Base-by-base conservation (phyloP, 1,139 yeast species). In the Arxiozyma slooffiae region DNA sequence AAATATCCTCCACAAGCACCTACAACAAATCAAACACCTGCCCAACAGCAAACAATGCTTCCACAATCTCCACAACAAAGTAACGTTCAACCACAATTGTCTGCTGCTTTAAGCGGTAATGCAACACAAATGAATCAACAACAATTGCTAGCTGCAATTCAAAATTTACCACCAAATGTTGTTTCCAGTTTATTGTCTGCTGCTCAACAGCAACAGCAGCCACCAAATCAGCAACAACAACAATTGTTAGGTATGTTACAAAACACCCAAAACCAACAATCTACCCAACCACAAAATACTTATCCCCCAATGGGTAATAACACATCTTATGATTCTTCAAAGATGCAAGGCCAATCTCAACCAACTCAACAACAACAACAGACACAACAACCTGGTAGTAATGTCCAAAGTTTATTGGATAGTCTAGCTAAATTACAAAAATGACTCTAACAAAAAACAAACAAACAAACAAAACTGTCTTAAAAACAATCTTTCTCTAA, bases 151-250 rank as follows among this genome's bases (percentile, higher is more conserved):
- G 60, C 67, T 43, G 70, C 72, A 1, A 60, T 79, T 48, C 80
- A 77, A 60, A 72, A 69, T 46, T 63, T 79, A 56, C 80, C 79
- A 51, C 81, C 81, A 9, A 69, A 70, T 41, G 73, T 80, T 18
- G 70, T 79, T 52, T 80, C 79, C 48, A 75, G 67, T 56, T 69
- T 79, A 59, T 62, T 79, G 38, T 63, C 74, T 1, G 61, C 76
- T 50, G 73, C 72, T 1, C 71, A 71, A 47, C 69, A 67, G 50
- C 71, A 63, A 49, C 66, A 63, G 36, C 69, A 64, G 43, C 70
- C 61, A 48, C 67, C 55, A 14, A 53, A 61, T 42, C 64, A 55
- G 39, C 67, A 55, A 18, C 62, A 53, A 38, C 55, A 56, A 38
- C 63, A 59, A 49, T 53, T 57, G 41, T 53, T 62, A 17, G 64